Percentiles rank a stretch among this genome's conserved stretches.
phyloP scores from a whole-genome alignment of 2,329 filamentous ascomycete genomes.

The Didymella segeticola region DNA sequence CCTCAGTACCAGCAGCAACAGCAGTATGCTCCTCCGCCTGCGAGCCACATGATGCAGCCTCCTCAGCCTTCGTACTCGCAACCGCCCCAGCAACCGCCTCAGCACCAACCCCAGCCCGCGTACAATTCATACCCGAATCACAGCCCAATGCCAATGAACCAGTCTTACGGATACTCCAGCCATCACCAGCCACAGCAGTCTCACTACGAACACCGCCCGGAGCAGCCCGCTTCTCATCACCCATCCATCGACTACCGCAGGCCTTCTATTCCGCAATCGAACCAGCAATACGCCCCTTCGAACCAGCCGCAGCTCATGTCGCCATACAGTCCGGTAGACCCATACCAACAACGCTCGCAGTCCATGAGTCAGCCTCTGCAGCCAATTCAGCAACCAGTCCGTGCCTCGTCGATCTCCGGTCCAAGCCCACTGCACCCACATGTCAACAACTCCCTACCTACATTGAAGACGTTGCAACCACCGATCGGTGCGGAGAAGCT shows the following conservation, averaged over 20 bases:
- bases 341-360: constrained; percentile 48
- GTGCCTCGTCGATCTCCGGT: constrained; percentile 37
- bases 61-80: constrained; percentile 44
- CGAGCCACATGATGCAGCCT: constrained; percentile 49
- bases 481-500: constrained; percentile 43
- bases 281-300: constrained; percentile 45
- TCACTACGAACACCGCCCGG: constrained; percentile 51
- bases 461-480: constrained; percentile 51
- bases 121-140: constrained; percentile 43
- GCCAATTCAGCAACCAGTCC: constrained; percentile 43
- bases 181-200: constrained; percentile 36
- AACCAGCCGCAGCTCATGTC: constrained; percentile 39
- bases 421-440: constrained; percentile 38
- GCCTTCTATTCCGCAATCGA: constrained; percentile 45
- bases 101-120: constrained; percentile 25
- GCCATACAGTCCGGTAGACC: constrained; percentile 46
- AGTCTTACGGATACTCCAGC: constrained; percentile 51
- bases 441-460: constrained; percentile 50
- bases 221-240: constrained; percentile 48
- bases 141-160: constrained; percentile 45
- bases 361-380: constrained; percentile 44
- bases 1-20: constrained; percentile 45
- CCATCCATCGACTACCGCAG: constrained; percentile 51
- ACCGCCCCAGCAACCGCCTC: constrained; percentile 25
- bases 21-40: constrained; percentile 42